phyloP scores from a whole-genome alignment of 2,329 filamentous ascomycete genomes.

The Cadophora luteo-olivacea region DNA sequence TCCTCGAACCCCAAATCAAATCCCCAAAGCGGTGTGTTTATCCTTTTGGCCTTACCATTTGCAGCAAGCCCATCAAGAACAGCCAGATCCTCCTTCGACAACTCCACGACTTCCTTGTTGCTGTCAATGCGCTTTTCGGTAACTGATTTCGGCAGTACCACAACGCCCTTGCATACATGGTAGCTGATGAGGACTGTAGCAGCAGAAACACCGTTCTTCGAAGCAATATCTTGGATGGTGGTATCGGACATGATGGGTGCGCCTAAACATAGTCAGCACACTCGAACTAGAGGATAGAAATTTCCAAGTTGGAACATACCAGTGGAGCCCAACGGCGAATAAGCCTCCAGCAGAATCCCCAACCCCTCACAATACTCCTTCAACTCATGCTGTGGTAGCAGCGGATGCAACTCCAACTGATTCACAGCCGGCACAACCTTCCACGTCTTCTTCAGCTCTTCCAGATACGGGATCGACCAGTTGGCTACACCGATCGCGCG shows the following conservation, averaged over 20 bases:
- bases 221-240: neutral
- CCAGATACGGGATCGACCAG: constrained; percentile 43
- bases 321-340: neutral
- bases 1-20: neutral
- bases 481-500: constrained; percentile 52
- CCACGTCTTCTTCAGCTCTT: constrained; percentile 46
- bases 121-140: neutral
- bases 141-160: neutral
- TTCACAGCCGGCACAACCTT: constrained; percentile 58
- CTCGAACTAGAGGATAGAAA: neutral
- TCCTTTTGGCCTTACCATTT: neutral
- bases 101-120: neutral
- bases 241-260: neutral
- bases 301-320: neutral
- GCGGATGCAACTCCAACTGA: constrained; percentile 65
- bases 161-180: neutral
- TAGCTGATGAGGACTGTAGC: neutral
- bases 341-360: neutral
- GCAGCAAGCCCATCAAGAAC: neutral
- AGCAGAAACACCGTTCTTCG: neutral
- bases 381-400: constrained; percentile 57
- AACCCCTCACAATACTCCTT: constrained; percentile 48
- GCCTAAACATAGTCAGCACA: neutral
- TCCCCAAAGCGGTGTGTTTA: neutral
- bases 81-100: neutral